Evolutionary conservation across 257 asterid genomes (phyloP), one percentile per base, ranked within the genome.

Genomic region (Agastache rugosa): DNA sequence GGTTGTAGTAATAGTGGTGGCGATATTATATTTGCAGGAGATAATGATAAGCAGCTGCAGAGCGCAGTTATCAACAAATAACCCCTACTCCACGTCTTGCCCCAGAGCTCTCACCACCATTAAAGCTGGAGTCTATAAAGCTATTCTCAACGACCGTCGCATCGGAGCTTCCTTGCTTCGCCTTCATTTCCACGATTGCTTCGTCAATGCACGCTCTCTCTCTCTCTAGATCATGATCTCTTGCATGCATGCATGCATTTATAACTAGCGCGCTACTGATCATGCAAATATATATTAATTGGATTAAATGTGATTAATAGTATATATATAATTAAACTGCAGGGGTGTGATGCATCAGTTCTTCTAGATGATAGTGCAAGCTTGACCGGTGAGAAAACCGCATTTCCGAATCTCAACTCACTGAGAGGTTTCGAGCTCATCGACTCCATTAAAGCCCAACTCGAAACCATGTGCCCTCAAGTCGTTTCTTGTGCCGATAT

Each of bases 291-390:
- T 1, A 44, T 44, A 44, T 44, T 12, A 45, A 10, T 45, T 45
- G 19, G 3, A 45, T 45, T 3, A 2, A 29, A 3, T 2, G 51
- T 2, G 27, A 15, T 6, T 19, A 22, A 10, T 48, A n/a, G n/a
- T n/a, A n/a, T n/a, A n/a, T n/a, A n/a, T n/a, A n/a, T n/a, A 55
- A 29, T 29, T 11, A 11, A 9, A 22, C n/a, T n/a, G n/a, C 72
- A 90, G 96, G 96, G 96, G 34, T 90, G 96, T 59, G 96, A 90
- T 77, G 96, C 78, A 75, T 90, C 96, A 5, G 72, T 86, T 60
- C 80, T 90, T 48, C 81, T 90, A 4, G 90, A 85, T 39, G 93
- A 90, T 60, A 87, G 84, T 1, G 22, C 82, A 48, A 79, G 79
- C 65, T 84, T 89, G 69, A 89, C 78, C 1, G 94, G 94, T 55